Evolutionary conservation across 176 grass and related monocot genomes (phyloP), one percentile per base, ranked within the genome.

Genomic region (Pontederia paniculata): DNA sequence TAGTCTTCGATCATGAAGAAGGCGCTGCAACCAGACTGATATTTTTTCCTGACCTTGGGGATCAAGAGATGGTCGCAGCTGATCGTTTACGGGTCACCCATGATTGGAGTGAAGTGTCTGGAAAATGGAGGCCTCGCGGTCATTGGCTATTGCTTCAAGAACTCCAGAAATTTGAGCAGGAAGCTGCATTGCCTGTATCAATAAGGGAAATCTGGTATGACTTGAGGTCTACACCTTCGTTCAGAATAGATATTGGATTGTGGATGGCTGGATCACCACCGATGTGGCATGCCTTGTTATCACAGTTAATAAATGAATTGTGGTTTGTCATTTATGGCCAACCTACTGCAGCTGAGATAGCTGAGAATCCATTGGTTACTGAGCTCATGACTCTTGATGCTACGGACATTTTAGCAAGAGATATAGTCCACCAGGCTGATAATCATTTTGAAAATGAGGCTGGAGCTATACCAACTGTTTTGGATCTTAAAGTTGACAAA

Each of bases 11-110:
- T 76, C 79, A 69, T 22, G 63, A 60, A 61, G 74, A 83, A 65
- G 73, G 56, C 1, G 77, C 73, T 17, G 52, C 42, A 75, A 22
- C 84, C 43, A 76, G 72, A 66, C 75, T 49, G 56, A 46, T 95
- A 16, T 21, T 84, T 52, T 95, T 88, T 56, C 89, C 89, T 51
- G 89, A 95, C 73, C 61, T 78, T 74, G 84, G 74, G 28, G 81
- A 88, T 59, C 70, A 84, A 55, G 60, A 77, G 45, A 70, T 57
- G 51, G 59, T 95, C 11, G 1, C 28, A 1, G 65, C 84, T 31
- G 44, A 81, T 60, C 72, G 59, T 25, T 57, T 95, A 54, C 76
- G 84, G 57, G 8, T 55, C 57, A 79, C 89, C n/a, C 78, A 37
- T 56, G 68, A 88, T 45, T 95, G 89, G 89, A 28, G 82, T 69